Evolutionary conservation across 495 filamentous ascomycete species (phyloP), one percentile per base, ranked within the genome.

Genomic region (Talaromyces thailandensis): DNA sequence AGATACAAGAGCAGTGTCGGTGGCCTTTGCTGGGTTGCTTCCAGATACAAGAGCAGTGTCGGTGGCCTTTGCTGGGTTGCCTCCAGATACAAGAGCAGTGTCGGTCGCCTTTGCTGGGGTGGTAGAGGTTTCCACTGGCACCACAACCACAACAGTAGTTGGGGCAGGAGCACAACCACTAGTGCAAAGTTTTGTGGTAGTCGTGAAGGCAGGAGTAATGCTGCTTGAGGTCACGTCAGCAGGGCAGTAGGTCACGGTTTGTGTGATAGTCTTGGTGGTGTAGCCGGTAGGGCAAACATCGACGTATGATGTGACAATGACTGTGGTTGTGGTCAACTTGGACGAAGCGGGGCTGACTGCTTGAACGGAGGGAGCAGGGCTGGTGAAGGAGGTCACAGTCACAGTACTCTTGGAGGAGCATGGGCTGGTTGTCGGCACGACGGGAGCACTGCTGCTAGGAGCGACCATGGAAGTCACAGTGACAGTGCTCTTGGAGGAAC

Each of bases 181-280:
- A 1, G 40, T 24, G 43, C 59, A 61, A 25, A 48, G 16, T n/a
- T 61, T 61, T 6, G 59, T 18, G 25, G 59, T 61, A n/a, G 59
- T 61, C 6, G 59, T 61, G 14, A 61, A 51, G 37, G 4, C 59
- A 21, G 59, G 59, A 8, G 59, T 16, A 18, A 61, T 40, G 40
- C 59, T 40, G 25, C 14, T 48, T 16, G 43, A 25, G n/a, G 59
- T 31, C 16, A 23, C 24, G 9, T 61, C 59, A 3, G 24, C 59
- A 23, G 59, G 59, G 14, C 59, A 61, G 21, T 61, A 61, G n/a
- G 59, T 61, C n/a, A 61, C 59, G 1, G 59, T 61, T 6, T 61
- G 59, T 21, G 59, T 61, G 24, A 61, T 31, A 11, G 59, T 61
- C 24, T 61, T 61, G 3, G 59, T 61, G 14, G 43, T 51, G 40